A percentile compares a stretch with the other conserved stretches of the same genome.
Evolutionary conservation across 164 flowering plant species (phyloP).

Genomic region (Platanus orientalis): DNA sequence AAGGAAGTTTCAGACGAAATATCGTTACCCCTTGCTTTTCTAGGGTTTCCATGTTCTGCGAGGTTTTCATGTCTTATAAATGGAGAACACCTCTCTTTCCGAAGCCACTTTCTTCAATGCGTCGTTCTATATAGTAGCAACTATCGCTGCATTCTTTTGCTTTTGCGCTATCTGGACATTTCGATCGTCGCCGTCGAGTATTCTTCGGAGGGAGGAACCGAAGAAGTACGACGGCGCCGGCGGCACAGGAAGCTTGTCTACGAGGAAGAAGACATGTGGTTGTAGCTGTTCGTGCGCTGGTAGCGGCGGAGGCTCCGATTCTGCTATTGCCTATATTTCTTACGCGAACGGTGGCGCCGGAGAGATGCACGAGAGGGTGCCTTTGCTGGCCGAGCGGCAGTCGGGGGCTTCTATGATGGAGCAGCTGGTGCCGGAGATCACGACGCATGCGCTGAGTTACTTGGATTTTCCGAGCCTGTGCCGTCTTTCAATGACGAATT

Average conservation of each 20-base stretch:
- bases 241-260: background rate
- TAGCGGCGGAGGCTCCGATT: background rate
- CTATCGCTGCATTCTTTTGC: conserved; percentile 33
- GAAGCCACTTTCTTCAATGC: conserved; percentile 10
- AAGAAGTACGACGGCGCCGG: background rate
- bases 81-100: conserved; percentile 37
- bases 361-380: conserved; percentile 20
- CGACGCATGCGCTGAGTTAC: conserved; percentile 88
- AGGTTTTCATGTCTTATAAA: conserved; percentile 54
- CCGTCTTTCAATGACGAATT: conserved; percentile 95
- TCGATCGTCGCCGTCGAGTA: conserved; percentile 13
- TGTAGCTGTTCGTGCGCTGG: conserved; percentile 29
- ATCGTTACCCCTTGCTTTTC: background rate
- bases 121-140: conserved; percentile 26
- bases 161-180: conserved; percentile 31
- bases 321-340: background rate
- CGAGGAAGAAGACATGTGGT: conserved; percentile 17
- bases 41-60: conserved; percentile 35
- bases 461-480: conserved; percentile 95
- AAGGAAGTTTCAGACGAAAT: background rate
- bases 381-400: conserved; percentile 29
- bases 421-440: conserved; percentile 95
- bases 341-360: conserved; percentile 33
- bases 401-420: conserved; percentile 97
- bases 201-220: background rate